Percentiles rank a stretch among this genome's conserved stretches.
Evolutionary conservation across 768 basidiomycete species (phyloP).

Genomic region (Candolleomyces eurysporus): DNA sequence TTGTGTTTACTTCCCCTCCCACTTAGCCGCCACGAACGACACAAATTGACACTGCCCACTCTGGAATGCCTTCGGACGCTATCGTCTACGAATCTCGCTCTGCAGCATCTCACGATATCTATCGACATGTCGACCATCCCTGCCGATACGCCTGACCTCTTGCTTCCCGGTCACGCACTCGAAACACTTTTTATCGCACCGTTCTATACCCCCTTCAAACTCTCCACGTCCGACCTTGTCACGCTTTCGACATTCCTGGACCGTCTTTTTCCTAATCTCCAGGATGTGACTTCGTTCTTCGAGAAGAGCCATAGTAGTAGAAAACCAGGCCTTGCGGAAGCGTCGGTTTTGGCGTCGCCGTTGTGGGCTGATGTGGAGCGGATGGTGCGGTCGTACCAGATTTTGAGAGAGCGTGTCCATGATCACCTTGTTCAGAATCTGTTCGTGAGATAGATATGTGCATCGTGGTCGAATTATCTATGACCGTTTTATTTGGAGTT

Average conservation of each 20-base stretch:
- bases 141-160: not conserved
- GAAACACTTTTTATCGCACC: not conserved
- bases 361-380: no score
- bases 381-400: no score
- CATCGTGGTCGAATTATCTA: no score
- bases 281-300: not conserved
- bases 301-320: not conserved
- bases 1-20: not conserved
- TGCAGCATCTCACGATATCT: not conserved
- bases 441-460: no score
- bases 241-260: not conserved
- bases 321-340: no score
- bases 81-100: not conserved
- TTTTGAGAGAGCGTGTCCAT: no score
- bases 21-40: not conserved
- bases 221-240: not conserved
- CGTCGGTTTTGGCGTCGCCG: no score
- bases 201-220: not conserved
- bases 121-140: not conserved
- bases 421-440: no score
- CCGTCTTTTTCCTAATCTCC: not conserved
- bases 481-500: no score
- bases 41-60: not conserved
- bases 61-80: not conserved
- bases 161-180: not conserved